A percentile compares a stretch with the other conserved stretches of the same genome.
These are phyloP conservation scores for Neofusicoccum laricinum DNA, from an alignment of 2,329 filamentous ascomycete genomes.

Conservation along the genomic window DNA sequence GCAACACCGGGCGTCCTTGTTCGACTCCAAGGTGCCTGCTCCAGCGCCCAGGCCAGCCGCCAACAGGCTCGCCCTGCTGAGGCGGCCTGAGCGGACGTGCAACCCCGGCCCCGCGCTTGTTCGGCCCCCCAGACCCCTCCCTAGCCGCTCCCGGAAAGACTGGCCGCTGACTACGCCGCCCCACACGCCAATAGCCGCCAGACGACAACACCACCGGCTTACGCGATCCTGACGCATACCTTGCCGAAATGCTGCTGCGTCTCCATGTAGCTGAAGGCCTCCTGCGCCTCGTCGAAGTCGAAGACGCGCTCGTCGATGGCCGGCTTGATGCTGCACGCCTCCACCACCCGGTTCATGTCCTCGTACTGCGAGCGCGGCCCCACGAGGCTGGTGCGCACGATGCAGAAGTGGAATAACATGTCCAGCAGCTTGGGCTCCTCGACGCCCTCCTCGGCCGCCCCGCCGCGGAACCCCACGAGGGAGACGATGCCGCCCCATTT, in stretches of 20 bases:
- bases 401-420: conserved; percentile 50
- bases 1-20: no score
- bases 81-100: no score
- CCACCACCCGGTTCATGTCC: conserved; percentile 58
- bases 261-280: conserved; percentile 50
- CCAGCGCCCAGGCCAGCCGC: no score
- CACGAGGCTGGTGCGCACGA: conserved; percentile 56
- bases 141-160: no score
- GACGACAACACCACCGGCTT: conserved; percentile 2
- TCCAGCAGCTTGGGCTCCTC: conserved; percentile 54
- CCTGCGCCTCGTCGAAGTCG: conserved; percentile 49
- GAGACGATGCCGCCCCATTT: conserved; percentile 54
- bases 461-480: conserved; percentile 58
- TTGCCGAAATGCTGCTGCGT: conserved; percentile 50
- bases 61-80: no score
- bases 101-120: no score
- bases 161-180: no score
- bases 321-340: conserved; percentile 57
- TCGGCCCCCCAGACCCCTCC: no score
- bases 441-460: conserved; percentile 43
- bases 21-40: no score
- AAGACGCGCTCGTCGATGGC: conserved; percentile 59
- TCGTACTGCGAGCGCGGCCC: conserved; percentile 56
- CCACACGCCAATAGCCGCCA: no score
- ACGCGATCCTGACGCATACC: conserved; percentile 37